Base-by-base conservation (phyloP, 306 rosid species). In the Dicorynia guianensis region DNA sequence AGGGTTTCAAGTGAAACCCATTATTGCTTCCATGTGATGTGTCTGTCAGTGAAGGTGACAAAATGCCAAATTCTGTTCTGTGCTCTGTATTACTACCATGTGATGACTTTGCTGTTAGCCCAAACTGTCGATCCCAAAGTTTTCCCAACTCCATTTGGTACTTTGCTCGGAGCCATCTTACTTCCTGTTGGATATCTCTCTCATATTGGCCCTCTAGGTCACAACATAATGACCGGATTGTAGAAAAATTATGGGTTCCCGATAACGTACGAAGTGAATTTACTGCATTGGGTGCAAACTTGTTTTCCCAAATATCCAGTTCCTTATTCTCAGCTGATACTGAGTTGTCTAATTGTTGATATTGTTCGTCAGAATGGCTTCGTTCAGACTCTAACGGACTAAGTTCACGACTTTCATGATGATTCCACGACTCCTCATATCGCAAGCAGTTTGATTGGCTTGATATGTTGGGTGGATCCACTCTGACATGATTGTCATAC, bases 111-210 rank as follows among this genome's bases (percentile, higher is more conserved):
- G 83, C 78, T 17, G 72, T 69, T 55, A 82, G 47, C 64, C 79
- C 82, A 53, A 85, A 58, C 72, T 73, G 89, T 75, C 79, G 81
- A 67, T 89, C 90, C 81, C 62, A 60, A 40, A 83, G 86, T 57
- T 84, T 90, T 76, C 86, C 82, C 39, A 84, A 61, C 68, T 89
- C 88, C 78, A 84, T 83, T 76, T 89, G 93, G 80, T 82, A 86
- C 81, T 82, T 93, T 74, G 92, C 98, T 75, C 85, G 88, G 48
- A 83, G 80, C 96, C 93, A 85, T 81, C 98, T 89, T 57, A 89
- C 44, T 65, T 88, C 92, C 79, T 86, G 94, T 64, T 79, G 84
- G 49, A 59, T 77, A 40, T 77, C 93, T 40, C 67, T 82, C 81
- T 85, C 89, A 40, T 73, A 46, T 38, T 71, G 78, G 18, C 59